phyloP scores from a whole-genome alignment of 2,329 filamentous ascomycete species.

The Zelopaecilomyces penicillatus region DNA sequence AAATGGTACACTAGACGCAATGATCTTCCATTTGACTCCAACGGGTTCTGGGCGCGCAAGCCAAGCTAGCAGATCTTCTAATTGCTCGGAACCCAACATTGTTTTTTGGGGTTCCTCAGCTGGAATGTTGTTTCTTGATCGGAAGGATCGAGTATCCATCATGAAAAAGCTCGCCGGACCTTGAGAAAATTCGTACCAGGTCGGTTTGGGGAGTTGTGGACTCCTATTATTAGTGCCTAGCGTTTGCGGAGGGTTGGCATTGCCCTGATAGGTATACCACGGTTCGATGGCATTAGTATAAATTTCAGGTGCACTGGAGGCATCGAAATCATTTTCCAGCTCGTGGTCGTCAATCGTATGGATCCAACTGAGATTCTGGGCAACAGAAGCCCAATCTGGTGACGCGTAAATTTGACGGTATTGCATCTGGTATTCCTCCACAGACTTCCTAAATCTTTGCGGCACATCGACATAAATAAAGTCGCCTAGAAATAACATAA shows the following conservation, averaged over 20 bases:
- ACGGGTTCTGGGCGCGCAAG: conserved; percentile 61
- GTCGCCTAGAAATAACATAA: conserved; percentile 76
- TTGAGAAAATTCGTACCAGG: conserved; percentile 83
- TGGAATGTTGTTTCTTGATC: conserved; percentile 56
- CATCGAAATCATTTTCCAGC: conserved; percentile 94
- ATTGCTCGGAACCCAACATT: conserved; percentile 76
- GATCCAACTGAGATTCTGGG: conserved; percentile 85
- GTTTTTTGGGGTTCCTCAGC: conserved; percentile 61
- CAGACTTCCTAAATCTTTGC: conserved; percentile 60
- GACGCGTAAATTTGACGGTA: conserved; percentile 95
- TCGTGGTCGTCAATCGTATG: conserved; percentile 97
- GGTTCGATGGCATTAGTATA: conserved; percentile 75
- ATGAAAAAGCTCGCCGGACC: conserved; percentile 93
- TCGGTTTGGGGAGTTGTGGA: conserved; percentile 45
- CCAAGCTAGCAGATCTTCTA: conserved; percentile 71
- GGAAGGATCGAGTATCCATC: conserved; percentile 82
- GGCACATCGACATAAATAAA: conserved; percentile 92
- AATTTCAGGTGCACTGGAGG: conserved; percentile 68
- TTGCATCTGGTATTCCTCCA: conserved; percentile 76
- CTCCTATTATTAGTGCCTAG: conserved; percentile 36
- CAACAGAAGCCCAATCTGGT: conserved; percentile 75
- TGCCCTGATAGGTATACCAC: conserved; percentile 77
- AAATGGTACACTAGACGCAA: conserved; percentile 85
- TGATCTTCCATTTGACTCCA: conserved; percentile 86
- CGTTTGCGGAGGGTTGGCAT: conserved; percentile 69